Base-by-base conservation (phyloP, 129 eudicot genomes). In the Logfia minima region DNA sequence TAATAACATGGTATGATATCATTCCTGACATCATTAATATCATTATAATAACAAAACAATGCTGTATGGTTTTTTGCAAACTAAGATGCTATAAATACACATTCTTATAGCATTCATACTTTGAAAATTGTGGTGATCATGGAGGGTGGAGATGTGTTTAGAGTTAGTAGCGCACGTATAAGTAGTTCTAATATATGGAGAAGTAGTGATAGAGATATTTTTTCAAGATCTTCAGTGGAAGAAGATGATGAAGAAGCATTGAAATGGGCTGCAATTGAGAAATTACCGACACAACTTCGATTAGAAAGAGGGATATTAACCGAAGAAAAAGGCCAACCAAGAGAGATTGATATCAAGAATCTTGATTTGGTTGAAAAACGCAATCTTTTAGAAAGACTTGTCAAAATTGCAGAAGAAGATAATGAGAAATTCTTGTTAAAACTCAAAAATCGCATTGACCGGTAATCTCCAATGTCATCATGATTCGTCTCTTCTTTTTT, bases 241-340 rank as follows among this genome's bases (percentile, higher is more conserved):
- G 88, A 83, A 79, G 92, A 91, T 28, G 98, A 93, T 39, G 98
- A 93, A 82, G 96, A 90, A 55, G 97, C 98, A 10, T 74, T 93
- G 34, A 90, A 76, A 82, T 93, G 98, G 98, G 98, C 97, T 66
- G 98, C 98, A 16, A 80, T 93, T 2, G 97, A 88, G 76, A 93
- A 88, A 76, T 78, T 93, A 26, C 98, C 98, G 24, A 93, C 98
- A 10, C 87, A 81, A 65, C 83, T 82, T 55, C 86, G 98, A 66
- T 24, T 93, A 52, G 85, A 92, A 69, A 87, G 84, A 81, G 95
- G 93, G 5, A 72, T 93, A 11, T 68, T 93, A 26, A 63, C 84
- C 14, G 91, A 81, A 63, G 82, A 82, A 71, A 45, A 80, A 34
- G 98, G 90, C 13, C 84, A 60, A 24, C 70, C 86, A 7, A 77